A percentile compares a stretch with the other conserved stretches of the same genome.
Conservation (phyloP, 305 asterid species). For the Withania somnifera region DNA sequence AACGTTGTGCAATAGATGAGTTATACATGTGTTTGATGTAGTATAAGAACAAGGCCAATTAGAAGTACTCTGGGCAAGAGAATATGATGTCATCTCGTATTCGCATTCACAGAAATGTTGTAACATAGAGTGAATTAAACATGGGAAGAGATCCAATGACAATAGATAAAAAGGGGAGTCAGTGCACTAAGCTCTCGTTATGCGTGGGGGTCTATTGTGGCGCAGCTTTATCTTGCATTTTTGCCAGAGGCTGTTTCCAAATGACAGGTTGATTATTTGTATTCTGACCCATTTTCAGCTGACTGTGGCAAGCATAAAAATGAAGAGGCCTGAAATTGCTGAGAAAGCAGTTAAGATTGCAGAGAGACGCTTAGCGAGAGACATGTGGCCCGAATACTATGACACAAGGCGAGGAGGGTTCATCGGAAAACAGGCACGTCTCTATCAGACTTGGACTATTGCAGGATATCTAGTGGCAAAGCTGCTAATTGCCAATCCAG, state of each 20-base stretch:
- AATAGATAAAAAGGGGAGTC: no score
- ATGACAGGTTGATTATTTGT: neutral
- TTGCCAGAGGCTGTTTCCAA: no score
- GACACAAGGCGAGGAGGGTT: constrained; percentile 88
- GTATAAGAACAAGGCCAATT: neutral
- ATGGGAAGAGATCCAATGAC: neutral
- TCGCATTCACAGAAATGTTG: neutral
- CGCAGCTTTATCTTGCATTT: no score
- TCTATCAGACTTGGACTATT: constrained; percentile 83
- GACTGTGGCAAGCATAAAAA: constrained; percentile 85
- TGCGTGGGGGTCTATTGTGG: no score
- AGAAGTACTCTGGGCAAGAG: neutral
- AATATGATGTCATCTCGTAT: neutral
- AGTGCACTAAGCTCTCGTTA: no score
- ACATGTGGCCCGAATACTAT: constrained; percentile 91
- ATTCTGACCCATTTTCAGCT: constrained; percentile 31
- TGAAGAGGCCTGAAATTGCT: constrained; percentile 79
- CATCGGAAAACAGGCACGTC: constrained; percentile 82
- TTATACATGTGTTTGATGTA: neutral
- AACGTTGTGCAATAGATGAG: neutral
- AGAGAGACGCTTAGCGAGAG: constrained; percentile 52
- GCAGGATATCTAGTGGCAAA: constrained; percentile 90
- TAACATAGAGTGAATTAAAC: neutral
- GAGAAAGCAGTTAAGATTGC: constrained; percentile 71
- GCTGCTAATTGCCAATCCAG: constrained; percentile 62